Evolutionary conservation across 768 basidiomycete species (phyloP).

Genomic region (Scleroderma bovista): DNA sequence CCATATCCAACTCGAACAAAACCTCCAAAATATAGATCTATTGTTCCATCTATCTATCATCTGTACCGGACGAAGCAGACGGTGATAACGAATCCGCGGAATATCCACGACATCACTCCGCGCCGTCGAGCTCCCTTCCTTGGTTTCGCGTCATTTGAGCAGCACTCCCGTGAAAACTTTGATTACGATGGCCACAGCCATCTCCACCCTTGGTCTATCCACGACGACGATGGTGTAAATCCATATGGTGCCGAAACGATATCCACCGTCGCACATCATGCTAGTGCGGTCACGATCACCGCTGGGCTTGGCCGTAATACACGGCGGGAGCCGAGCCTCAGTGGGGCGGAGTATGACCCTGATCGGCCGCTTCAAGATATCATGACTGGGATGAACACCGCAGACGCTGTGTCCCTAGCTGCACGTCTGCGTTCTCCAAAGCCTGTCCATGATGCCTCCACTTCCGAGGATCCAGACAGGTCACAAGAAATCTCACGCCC

Average conservation of each 20-base stretch:
- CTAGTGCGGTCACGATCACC: constrained; percentile 78
- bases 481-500: constrained; percentile 45
- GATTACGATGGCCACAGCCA: constrained; percentile 48
- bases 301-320: constrained; percentile 61
- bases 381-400: constrained; percentile 52
- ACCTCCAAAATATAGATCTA: constrained; percentile 67
- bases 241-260: constrained; percentile 67
- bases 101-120: constrained; percentile 65
- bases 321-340: constrained; percentile 53
- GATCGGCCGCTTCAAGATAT: constrained; percentile 73
- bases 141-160: constrained; percentile 59
- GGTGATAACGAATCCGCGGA: constrained; percentile 53
- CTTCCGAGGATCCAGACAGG: constrained; percentile 43
- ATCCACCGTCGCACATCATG: constrained; percentile 87
- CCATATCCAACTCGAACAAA: constrained; percentile 74
- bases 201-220: constrained; percentile 53
- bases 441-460: constrained; percentile 43
- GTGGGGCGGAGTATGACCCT: constrained; percentile 82
- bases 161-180: constrained; percentile 48
- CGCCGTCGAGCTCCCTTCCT: constrained; percentile 49
- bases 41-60: constrained; percentile 72
- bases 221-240: constrained; percentile 61
- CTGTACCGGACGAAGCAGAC: constrained; percentile 36
- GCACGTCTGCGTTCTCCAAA: constrained; percentile 42
- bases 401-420: constrained; percentile 32